Conservation (phyloP, 2,329 filamentous ascomycete genomes). For the Neocucurbitaria cava region DNA sequence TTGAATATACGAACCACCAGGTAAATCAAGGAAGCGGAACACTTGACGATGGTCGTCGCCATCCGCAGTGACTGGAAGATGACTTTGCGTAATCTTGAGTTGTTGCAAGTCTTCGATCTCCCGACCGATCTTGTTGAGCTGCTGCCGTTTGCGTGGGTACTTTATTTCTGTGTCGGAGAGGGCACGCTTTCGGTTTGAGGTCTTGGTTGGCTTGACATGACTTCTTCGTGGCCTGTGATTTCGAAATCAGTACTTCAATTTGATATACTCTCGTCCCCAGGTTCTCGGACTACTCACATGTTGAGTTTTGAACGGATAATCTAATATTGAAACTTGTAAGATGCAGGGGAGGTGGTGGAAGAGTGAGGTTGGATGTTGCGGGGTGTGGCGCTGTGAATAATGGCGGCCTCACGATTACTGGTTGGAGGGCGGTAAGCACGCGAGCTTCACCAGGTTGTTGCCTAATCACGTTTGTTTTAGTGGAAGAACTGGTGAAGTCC, state of each 20-base stretch:
- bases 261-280: not conserved
- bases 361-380: constrained; percentile 12
- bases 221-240: constrained; percentile 7
- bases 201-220: constrained; percentile 7
- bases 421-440: constrained; percentile 3
- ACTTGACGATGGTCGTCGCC: not conserved
- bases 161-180: not conserved
- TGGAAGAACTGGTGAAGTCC: not conserved
- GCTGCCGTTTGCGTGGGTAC: constrained; percentile 11
- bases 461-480: not conserved
- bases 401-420: not conserved
- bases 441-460: not conserved
- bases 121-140: not conserved
- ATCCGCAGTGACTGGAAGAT: not conserved
- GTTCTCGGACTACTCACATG: constrained; percentile 4
- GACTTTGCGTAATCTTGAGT: not conserved
- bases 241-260: constrained; percentile 1
- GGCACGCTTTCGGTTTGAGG: constrained; percentile 6
- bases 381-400: not conserved
- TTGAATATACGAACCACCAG: constrained; percentile 29
- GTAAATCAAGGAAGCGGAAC: constrained; percentile 32
- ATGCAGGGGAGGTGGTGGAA: constrained; percentile 13
- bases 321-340: not conserved
- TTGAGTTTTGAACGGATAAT: not conserved
- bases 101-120: not conserved